Base-by-base conservation (phyloP, 148 eudicot species). In the Fagopyrum homotropicum region DNA sequence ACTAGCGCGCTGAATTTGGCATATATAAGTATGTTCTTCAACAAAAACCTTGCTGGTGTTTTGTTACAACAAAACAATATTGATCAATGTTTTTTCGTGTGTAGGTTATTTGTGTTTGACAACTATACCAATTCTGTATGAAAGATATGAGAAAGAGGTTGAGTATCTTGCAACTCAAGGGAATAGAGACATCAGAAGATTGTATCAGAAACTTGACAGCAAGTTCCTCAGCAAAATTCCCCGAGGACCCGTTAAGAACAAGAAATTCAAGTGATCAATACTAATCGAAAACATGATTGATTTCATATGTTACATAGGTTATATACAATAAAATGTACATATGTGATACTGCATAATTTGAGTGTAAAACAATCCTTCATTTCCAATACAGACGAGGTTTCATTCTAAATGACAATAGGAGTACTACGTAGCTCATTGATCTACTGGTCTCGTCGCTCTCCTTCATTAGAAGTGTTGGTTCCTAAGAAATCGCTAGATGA, bases 141-240 rank as follows among this genome's bases (percentile, higher is more conserved):
- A 78, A 78, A 76, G 83, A 22, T 77, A 83, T 19, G 89, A 80
- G 77, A 83, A 74, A 26, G 86, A 86, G 79, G 79, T 79, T 49
- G 78, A 82, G 56, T 79, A 84, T 47, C 75, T 90, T 5, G 92
- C 90, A 40, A 82, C 79, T 14, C 87, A 81, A 84, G 92, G 92
- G 15, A 87, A 69, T 71, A 68, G 78, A 73, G 90, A 90, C 54
- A 80, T 82, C 74, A 90, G 75, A 85, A 87, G 84, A 76, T 45
- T 85, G 77, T 87, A 82, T 76, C 85, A 68, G 76, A 84, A 82
- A 80, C 16, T 88, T 60, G 92, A 90, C 75, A 6, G 82, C 49
- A 83, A 74, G 44, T 54, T 90, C 76, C 83, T 90, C 8, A 87
- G 85, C 82, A 90, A 85, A 76, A 88, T 90, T 63, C 96, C 96